These are phyloP conservation scores for Candida piceae DNA, from an alignment of 805 yeast species.

Conservation along the genomic window DNA sequence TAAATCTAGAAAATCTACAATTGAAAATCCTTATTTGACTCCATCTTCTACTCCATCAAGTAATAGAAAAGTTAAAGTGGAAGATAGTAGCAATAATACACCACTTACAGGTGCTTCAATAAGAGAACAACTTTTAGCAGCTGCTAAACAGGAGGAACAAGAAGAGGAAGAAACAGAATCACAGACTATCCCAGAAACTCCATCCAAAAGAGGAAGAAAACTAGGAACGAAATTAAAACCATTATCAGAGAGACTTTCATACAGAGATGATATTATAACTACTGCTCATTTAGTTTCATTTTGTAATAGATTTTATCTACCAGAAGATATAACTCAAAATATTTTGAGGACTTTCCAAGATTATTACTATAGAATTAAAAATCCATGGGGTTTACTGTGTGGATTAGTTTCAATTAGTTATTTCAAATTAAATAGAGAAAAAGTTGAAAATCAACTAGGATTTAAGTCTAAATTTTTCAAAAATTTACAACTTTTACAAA, in stretches of 20 bases:
- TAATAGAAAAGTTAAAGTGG: constrained; percentile 1
- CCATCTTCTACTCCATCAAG: constrained; percentile 18
- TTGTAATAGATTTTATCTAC: constrained; percentile 62
- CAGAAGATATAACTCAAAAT: constrained; percentile 43
- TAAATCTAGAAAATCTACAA: background rate
- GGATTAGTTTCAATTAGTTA: constrained; percentile 61
- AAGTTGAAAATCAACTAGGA: constrained; percentile 43
- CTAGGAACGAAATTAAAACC: constrained; percentile 14
- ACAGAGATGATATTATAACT: constrained; percentile 17
- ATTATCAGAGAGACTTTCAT: constrained; percentile 7
- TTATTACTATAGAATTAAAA: constrained; percentile 49
- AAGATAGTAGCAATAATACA: too few relatives aligned
- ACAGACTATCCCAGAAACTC: background rate
- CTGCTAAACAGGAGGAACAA: constrained; percentile 13
- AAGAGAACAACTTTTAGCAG: constrained; percentile 14
- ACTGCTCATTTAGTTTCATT: constrained; percentile 40
- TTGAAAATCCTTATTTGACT: constrained; percentile 9
- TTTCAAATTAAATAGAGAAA: constrained; percentile 45
- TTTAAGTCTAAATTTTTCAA: constrained; percentile 43
- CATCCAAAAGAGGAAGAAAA: constrained; percentile 11
- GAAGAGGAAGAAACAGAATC: constrained; percentile 1
- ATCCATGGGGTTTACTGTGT: constrained; percentile 66
- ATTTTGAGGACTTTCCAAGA: constrained; percentile 46
- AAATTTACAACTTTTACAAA: constrained; percentile 47
- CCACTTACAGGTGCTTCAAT: constrained; percentile 10